Evolutionary conservation across 495 filamentous ascomycete genomes (phyloP), one percentile per base, ranked within the genome.

Genomic region (Penicillium paxilli): DNA sequence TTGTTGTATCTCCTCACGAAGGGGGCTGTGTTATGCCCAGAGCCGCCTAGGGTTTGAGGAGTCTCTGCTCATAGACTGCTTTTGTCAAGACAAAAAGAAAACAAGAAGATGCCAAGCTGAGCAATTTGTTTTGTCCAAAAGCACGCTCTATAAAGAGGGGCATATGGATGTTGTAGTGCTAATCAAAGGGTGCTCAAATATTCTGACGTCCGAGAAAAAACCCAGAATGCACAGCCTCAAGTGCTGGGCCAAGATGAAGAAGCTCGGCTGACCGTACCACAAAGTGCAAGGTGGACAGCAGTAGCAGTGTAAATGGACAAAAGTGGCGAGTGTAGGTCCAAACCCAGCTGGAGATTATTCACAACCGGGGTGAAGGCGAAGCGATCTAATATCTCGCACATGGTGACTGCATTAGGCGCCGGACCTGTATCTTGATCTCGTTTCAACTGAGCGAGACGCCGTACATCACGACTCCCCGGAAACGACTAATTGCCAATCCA

Each of bases 1-100:
- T n/a, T 26, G 20, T 48, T 47, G 33, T 28, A 52, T 26, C 33
- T 33, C 32, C 32, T 40, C 47, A 16, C 20, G 28, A 24, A 1
- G 44, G 51, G 33, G 52, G 52, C 52, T 54, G 52, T 54, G 52
- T 48, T 44, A 23, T 54, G 52, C 52, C 45, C 25, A 48, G 52
- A 24, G 7, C 20, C n/a, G n/a, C 28, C 47, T 21, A 6, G 21
- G 30, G 14, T 17, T 16, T 50, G 21, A 37, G 33, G 33, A 4
- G n/a, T 16, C 33, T 37, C 5, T 37, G 20, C 2, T 41, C 20
- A 23, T 23, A 22, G 40, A 42, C 5, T 8, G 9, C 2, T 19
- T 21, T 20, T 23, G 9, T 21, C 19, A 42, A 42, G 1, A 9
- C 40, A 23, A 19, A 22, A 24, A 11, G 19, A 25, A 40, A 40